A percentile compares a stretch with the other conserved stretches of the same genome.
These are phyloP conservation scores for Marchantia paleacea DNA, from an alignment of 225 moss, liverwort and hornwort genomes.

Conservation along the genomic window DNA sequence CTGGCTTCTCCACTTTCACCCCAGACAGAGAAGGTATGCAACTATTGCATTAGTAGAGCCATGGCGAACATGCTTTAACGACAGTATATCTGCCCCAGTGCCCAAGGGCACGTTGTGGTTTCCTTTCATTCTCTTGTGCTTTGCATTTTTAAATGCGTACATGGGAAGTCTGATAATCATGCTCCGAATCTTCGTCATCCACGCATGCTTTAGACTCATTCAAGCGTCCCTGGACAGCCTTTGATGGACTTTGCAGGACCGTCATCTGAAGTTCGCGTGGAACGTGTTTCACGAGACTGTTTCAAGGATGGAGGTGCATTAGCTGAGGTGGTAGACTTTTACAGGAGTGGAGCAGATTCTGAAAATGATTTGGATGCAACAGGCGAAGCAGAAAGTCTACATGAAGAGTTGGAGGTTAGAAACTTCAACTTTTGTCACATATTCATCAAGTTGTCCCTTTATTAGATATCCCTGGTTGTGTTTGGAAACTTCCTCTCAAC, in stretches of 20 bases:
- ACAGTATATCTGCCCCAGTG: too few species aligned
- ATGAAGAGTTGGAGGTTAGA: conserved; percentile 73
- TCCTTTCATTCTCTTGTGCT: neutral
- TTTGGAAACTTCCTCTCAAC: too few species aligned
- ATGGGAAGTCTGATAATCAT: neutral
- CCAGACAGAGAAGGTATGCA: conserved; percentile 77
- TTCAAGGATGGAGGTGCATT: conserved; percentile 84
- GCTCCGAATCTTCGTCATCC: neutral
- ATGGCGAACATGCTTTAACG: too few species aligned
- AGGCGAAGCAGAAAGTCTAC: conserved; percentile 48
- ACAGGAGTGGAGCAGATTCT: conserved; percentile 44
- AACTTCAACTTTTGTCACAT: neutral
- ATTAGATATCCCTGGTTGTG: neutral
- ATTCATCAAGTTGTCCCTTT: neutral
- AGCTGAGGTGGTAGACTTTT: conserved; percentile 81
- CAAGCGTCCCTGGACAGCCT: conserved; percentile 46
- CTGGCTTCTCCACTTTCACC: conserved; percentile 78
- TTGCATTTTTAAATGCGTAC: neutral
- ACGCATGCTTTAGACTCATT: neutral
- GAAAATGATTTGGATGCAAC: conserved; percentile 8
- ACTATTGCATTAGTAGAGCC: too few species aligned
- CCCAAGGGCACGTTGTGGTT: neutral
- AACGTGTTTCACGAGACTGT: conserved; percentile 79
- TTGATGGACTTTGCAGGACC: conserved; percentile 76
- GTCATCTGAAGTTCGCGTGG: conserved; percentile 73